Evolutionary conservation across 2,329 filamentous ascomycete genomes (phyloP), one percentile per base, ranked within the genome.

Genomic region (Calonectria leucothoes): DNA sequence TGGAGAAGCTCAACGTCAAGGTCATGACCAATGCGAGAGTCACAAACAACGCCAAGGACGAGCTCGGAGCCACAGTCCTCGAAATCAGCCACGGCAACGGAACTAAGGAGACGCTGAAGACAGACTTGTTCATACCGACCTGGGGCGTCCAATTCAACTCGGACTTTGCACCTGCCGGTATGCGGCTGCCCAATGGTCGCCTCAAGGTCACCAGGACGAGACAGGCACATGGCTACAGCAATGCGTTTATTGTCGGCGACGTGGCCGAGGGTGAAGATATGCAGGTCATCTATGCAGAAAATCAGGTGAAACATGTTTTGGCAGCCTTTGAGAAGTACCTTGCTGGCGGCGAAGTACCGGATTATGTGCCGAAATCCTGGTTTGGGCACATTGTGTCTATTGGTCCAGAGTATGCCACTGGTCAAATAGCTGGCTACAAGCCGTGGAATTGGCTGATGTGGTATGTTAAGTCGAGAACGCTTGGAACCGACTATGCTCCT

Each of bases 211-310:
- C 55, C 20, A 55, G 29, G 15, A 49, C 68, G 4, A 57, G 42
- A n/a, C 68, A 55, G n/a, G 52, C 55, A 27, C 57, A 45, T 1
- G 57, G 57, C 17, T 70, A 63, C 48, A 37, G 23, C 42, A 70
- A 70, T 23, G 33, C 33, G 6, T 70, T 70, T 33, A 48, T 70
- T 35, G 68, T 55, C 10, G 68, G 68, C 93, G 17, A 95, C 89
- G 7, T 94, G 93, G 27, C 84, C 85, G 1, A 90, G 89, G 0
- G 91, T 91, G 65, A 68, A 15, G 25, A 27, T 20, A 42, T 63
- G 57, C 57, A 63, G 17, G 37, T 63, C 12, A 20, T 27, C 6
- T 42, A 42, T 42, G 57, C 57, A 1, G 57, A 63, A 37, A 27
- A 37, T 14, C 57, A 63, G 2, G 57, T 63, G 23, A 63, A 31